Conservation (phyloP, 805 yeast species). For the Blastobotrys parvus region DNA sequence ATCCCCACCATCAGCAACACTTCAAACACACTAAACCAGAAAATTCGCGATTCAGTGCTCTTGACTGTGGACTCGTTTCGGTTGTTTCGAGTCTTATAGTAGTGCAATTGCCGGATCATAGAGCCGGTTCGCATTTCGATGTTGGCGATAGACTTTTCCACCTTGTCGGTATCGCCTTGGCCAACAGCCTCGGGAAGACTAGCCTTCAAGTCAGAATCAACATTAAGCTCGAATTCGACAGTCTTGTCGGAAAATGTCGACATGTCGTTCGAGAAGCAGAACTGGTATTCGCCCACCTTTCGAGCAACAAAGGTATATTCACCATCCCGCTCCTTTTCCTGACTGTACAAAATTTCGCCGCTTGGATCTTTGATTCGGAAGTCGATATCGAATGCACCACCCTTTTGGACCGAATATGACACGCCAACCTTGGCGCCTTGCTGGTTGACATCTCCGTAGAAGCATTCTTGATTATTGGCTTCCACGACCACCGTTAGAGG, state of each 20-base stretch:
- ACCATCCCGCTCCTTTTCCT: constrained; percentile 64
- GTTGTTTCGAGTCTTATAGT: constrained; percentile 83
- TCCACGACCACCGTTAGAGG: constrained; percentile 67
- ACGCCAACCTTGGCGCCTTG: constrained; percentile 56
- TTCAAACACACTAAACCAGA: constrained; percentile 66
- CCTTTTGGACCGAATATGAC: constrained; percentile 77
- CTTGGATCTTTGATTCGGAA: constrained; percentile 50
- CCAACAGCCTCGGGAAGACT: constrained; percentile 41
- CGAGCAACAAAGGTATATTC: constrained; percentile 67
- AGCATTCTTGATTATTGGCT: constrained; percentile 70
- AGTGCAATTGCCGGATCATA: constrained; percentile 42
- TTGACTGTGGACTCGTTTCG: constrained; percentile 85
- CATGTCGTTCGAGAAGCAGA: constrained; percentile 79
- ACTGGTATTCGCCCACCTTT: constrained; percentile 69
- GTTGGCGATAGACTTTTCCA: constrained; percentile 24
- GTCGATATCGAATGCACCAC: constrained; percentile 74
- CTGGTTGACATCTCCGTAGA: constrained; percentile 56
- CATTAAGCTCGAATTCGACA: constrained; percentile 68
- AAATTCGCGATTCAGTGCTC: constrained; percentile 69
- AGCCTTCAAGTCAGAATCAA: constrained; percentile 45
- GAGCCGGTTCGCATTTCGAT: constrained; percentile 24
- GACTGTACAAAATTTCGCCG: constrained; percentile 43
- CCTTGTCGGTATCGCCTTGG: constrained; percentile 22
- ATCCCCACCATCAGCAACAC: constrained; percentile 67
- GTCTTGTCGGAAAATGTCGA: constrained; percentile 74